Conservation (phyloP, 768 basidiomycete species). For the Tylopilus cervinicoccineus region DNA sequence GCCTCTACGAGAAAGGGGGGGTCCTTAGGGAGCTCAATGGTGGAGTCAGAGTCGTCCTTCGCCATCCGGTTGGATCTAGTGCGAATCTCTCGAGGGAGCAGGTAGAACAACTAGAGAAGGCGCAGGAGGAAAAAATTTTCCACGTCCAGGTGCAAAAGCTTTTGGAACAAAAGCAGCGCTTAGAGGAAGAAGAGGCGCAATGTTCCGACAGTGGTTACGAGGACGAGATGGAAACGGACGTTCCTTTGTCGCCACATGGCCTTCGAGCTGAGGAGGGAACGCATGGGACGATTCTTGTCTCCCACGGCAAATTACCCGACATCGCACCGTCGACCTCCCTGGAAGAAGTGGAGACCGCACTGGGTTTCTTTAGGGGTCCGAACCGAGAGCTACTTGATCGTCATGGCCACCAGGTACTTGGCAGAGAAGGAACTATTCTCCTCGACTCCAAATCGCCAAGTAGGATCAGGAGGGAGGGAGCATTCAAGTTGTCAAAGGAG, state of each 20-base stretch:
- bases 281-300: slow-evolving; percentile 10
- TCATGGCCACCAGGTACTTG: slow-evolving; percentile 18
- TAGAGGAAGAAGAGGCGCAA: slow-evolving; percentile 1
- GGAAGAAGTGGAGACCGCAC: neutral
- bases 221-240: slow-evolving; percentile 17
- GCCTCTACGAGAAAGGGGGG: slow-evolving; percentile 12
- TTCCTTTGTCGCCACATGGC: neutral
- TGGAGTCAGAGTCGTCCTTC: slow-evolving; percentile 16
- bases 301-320: neutral
- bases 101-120: slow-evolving; percentile 16
- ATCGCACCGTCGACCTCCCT: neutral
- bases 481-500: neutral
- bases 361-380: slow-evolving; percentile 14
- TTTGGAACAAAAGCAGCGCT: slow-evolving; percentile 3
- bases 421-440: slow-evolving; percentile 21
- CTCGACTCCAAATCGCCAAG: slow-evolving; percentile 5
- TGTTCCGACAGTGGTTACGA: slow-evolving; percentile 14
- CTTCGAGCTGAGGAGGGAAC: slow-evolving; percentile 9
- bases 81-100: slow-evolving; percentile 27
- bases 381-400: slow-evolving; percentile 19
- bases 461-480: slow-evolving; percentile 4
- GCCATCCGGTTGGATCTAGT: slow-evolving; percentile 17
- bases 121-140: slow-evolving; percentile 8
- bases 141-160: slow-evolving; percentile 12
- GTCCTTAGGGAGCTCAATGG: slow-evolving; percentile 15